Evolutionary conservation across 2,329 filamentous ascomycete genomes (phyloP).

Genomic region (Trichoderma semiorbis): DNA sequence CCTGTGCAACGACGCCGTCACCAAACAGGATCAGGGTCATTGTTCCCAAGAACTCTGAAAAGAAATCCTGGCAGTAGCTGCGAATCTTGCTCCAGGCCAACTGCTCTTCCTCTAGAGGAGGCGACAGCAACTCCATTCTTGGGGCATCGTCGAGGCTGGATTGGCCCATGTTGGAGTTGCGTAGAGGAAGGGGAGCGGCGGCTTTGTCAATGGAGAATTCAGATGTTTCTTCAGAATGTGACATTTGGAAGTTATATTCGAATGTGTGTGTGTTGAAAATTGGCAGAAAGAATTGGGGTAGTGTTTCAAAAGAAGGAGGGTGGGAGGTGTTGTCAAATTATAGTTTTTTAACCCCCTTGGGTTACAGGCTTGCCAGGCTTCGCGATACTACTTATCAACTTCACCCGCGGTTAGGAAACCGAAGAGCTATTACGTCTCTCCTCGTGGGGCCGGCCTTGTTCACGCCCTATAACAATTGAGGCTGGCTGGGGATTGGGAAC

Average conservation of each 20-base stretch:
- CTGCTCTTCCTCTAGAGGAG: constrained; percentile 22
- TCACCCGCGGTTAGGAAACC: not conserved
- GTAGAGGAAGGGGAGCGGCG: constrained; percentile 25
- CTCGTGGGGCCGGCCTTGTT: constrained; percentile 10
- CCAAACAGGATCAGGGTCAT: constrained; percentile 68
- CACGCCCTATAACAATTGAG: not conserved
- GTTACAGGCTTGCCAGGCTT: not conserved
- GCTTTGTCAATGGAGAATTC: constrained; percentile 34
- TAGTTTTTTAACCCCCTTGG: not conserved
- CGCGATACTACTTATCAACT: constrained; percentile 2
- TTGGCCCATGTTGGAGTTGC: constrained; percentile 28
- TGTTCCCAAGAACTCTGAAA: constrained; percentile 66
- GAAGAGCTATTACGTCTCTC: not conserved
- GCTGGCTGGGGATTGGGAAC: constrained; percentile 1
- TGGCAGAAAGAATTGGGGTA: not conserved
- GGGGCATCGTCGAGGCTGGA: not conserved
- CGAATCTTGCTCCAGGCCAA: constrained; percentile 52
- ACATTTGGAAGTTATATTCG: constrained; percentile 26
- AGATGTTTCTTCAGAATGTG: constrained; percentile 31
- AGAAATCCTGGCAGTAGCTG: constrained; percentile 51
- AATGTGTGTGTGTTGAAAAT: not conserved
- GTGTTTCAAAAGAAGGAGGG: not conserved
- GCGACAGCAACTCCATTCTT: not conserved
- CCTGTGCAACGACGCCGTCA: constrained; percentile 68
- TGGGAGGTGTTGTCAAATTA: constrained; percentile 13